These are phyloP conservation scores for Inonotus obliquus DNA, from an alignment of 1,284 basidiomycete genomes.

Conservation along the genomic window DNA sequence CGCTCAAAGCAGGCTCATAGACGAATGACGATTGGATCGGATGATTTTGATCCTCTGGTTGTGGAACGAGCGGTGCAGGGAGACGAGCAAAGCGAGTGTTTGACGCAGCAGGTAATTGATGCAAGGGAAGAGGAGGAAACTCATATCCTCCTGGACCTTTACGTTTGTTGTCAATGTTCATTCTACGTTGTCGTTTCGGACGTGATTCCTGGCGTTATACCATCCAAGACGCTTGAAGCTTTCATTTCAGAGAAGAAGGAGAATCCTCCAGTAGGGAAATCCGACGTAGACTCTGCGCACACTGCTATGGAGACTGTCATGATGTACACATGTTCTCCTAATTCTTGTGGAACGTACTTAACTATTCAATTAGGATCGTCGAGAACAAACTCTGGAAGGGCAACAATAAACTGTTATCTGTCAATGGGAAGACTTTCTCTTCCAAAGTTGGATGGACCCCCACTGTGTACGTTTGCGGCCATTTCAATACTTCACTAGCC, in stretches of 20 bases:
- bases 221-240: constrained; percentile 44
- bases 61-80: constrained; percentile 27
- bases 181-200: constrained; percentile 64
- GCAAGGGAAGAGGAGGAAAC: constrained; percentile 34
- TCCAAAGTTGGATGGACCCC: constrained; percentile 62
- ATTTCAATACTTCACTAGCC: not conserved
- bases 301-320: constrained; percentile 64
- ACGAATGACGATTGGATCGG: constrained; percentile 34
- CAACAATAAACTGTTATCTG: constrained; percentile 53
- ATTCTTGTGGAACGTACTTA: constrained; percentile 11
- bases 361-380: constrained; percentile 44
- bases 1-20: constrained; percentile 46
- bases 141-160: constrained; percentile 66
- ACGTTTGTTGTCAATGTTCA: constrained; percentile 78
- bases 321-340: constrained; percentile 38
- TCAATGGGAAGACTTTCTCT: constrained; percentile 51
- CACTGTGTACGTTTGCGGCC: constrained; percentile 43
- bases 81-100: constrained; percentile 33
- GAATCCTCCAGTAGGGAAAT: constrained; percentile 38
- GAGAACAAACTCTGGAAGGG: constrained; percentile 71
- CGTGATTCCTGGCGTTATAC: constrained; percentile 67
- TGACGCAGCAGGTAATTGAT: constrained; percentile 31
- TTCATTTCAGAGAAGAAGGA: constrained; percentile 39
- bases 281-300: constrained; percentile 45
- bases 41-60: constrained; percentile 12